phyloP scores from a whole-genome alignment of 148 eudicot species.

The Gaultheria prostrata region DNA sequence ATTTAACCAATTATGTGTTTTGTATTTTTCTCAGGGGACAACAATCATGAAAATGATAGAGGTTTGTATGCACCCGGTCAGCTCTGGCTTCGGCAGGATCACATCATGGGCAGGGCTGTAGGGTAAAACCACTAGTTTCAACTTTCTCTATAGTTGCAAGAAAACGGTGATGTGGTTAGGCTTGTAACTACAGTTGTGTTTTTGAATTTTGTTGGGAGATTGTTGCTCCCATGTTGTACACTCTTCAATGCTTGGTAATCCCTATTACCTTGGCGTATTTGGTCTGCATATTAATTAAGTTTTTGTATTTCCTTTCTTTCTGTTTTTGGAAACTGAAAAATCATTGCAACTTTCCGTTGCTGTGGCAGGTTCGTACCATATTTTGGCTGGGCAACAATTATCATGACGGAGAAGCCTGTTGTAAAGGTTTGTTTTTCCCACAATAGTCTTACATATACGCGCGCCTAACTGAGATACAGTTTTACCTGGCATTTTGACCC shows the following conservation, averaged over 20 bases:
- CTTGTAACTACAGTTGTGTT: background rate
- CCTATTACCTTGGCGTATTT: background rate
- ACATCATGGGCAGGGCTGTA: slow-evolving; percentile 86
- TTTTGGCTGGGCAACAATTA: slow-evolving; percentile 64
- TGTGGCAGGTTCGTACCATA: slow-evolving; percentile 58
- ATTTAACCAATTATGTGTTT: background rate
- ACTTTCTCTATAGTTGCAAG: background rate
- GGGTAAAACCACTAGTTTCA: slow-evolving; percentile 43
- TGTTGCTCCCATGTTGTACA: background rate
- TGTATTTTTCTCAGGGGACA: slow-evolving; percentile 52
- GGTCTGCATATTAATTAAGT: background rate
- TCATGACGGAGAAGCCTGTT: slow-evolving; percentile 62
- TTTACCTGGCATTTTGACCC: background rate
- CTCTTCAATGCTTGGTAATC: background rate
- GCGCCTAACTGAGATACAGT: background rate
- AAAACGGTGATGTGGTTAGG: background rate
- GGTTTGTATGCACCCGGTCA: slow-evolving; percentile 73
- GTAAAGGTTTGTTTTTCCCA: slow-evolving; percentile 38
- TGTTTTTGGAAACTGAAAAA: background rate
- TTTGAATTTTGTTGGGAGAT: background rate
- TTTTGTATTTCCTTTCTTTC: background rate
- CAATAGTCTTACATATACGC: background rate
- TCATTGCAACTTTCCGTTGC: background rate
- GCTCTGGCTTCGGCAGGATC: slow-evolving; percentile 72
- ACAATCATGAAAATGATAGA: slow-evolving; percentile 63